Evolutionary conservation across 139 green algal species (phyloP).

Genomic region (Coelastrella sp.): DNA sequence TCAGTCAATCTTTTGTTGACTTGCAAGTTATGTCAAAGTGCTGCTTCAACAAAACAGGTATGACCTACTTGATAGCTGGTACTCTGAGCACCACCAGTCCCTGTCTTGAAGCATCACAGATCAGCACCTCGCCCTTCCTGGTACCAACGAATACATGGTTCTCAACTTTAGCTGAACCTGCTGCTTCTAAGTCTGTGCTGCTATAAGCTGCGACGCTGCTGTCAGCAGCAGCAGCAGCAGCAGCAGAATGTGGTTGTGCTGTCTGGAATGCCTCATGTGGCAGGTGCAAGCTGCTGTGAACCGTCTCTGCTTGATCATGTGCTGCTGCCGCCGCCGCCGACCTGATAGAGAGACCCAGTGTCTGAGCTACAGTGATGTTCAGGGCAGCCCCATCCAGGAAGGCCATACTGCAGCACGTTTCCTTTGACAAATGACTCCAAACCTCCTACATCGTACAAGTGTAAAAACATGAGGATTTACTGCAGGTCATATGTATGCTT

Average conservation of each 20-base stretch:
- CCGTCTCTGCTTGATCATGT: background rate
- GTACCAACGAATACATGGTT: conserved; percentile 35
- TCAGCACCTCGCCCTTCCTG: conserved; percentile 17
- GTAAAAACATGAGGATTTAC: too few relatives aligned
- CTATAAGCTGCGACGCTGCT: too few relatives aligned
- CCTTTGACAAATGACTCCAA: conserved; percentile 29
- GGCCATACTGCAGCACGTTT: conserved; percentile 32
- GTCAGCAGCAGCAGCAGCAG: background rate
- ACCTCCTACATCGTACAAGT: conserved; percentile 19
- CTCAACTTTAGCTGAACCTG: background rate
- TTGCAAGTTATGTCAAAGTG: too few relatives aligned
- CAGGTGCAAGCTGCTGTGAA: background rate
- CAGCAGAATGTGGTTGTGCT: background rate
- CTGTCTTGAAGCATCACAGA: conserved; percentile 24
- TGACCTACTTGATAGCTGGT: conserved; percentile 28
- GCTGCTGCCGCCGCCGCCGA: background rate
- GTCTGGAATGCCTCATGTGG: background rate
- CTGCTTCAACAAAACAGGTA: background rate
- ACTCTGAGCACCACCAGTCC: conserved; percentile 40
- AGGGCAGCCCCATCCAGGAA: conserved; percentile 15
- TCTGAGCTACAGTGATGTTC: background rate
- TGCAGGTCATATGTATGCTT: too few relatives aligned
- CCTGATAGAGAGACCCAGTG: conserved; percentile 22
- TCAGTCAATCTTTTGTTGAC: too few relatives aligned
- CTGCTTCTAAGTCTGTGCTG: background rate